Conservation (phyloP, 768 basidiomycete genomes). For the Megacollybia marginata region DNA sequence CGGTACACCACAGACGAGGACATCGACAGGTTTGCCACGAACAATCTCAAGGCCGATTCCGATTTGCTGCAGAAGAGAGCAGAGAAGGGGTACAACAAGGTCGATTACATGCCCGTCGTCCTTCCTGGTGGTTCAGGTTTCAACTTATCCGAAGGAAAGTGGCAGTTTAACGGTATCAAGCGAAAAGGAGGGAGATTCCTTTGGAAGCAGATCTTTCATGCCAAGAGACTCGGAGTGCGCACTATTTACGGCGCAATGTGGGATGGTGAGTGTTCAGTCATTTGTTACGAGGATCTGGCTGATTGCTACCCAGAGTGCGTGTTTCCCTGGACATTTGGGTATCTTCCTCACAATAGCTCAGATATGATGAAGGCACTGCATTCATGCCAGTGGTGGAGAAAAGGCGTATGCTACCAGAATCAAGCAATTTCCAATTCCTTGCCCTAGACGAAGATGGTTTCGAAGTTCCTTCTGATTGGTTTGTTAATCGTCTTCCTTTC, state of each 20-base stretch:
- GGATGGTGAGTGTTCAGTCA: conserved; percentile 52
- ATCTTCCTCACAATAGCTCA: conserved; percentile 14
- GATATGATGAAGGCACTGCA: conserved; percentile 82
- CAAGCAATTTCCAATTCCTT: conserved; percentile 53
- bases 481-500: conserved; percentile 14
- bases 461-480: conserved; percentile 78
- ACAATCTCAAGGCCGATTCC: conserved; percentile 57
- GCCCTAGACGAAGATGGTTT: conserved; percentile 75
- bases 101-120: conserved; percentile 81
- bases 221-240: conserved; percentile 49
- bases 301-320: no score
- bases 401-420: conserved; percentile 51
- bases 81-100: conserved; percentile 37
- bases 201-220: conserved; percentile 74
- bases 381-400: conserved; percentile 66
- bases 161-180: conserved; percentile 65
- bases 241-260: conserved; percentile 82
- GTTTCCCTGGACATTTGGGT: conserved; percentile 13
- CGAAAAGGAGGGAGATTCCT: conserved; percentile 71
- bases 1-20: conserved; percentile 53
- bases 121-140: conserved; percentile 76
- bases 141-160: conserved; percentile 65
- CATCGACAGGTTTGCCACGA: conserved; percentile 56
- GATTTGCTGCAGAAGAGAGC: conserved; percentile 47
- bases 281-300: no score